These are phyloP conservation scores for Metarhizium humberi DNA, from an alignment of 2,329 filamentous ascomycete species.

Conservation along the genomic window DNA sequence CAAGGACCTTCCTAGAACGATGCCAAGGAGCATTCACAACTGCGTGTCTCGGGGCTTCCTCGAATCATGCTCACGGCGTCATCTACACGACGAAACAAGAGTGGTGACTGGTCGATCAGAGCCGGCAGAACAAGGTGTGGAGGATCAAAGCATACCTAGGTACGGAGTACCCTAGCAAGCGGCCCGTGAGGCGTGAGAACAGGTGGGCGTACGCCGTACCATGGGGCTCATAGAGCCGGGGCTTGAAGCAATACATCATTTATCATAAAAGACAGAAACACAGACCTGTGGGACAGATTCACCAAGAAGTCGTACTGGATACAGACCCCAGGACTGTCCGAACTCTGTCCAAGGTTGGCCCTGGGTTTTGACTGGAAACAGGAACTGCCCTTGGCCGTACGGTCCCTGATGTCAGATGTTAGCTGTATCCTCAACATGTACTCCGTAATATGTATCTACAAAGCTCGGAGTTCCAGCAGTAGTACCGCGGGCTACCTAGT, in stretches of 20 bases:
- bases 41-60: neutral
- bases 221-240: neutral
- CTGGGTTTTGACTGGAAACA: too few species aligned
- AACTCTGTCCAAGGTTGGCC: too few species aligned
- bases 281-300: neutral
- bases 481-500: too few species aligned
- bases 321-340: too few species aligned
- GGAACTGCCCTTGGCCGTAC: too few species aligned
- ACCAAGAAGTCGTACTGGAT: neutral
- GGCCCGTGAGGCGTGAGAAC: constrained; percentile 1
- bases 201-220: neutral
- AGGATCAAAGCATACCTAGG: neutral
- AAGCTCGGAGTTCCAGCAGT: too few species aligned
- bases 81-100: too few species aligned
- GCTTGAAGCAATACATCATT: constrained; percentile 14
- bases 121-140: neutral
- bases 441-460: too few species aligned
- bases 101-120: neutral
- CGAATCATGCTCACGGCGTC: neutral
- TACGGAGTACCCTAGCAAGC: neutral
- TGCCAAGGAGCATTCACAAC: too few species aligned
- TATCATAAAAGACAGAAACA: constrained; percentile 20
- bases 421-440: too few species aligned
- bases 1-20: neutral
- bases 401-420: too few species aligned